These are phyloP conservation scores for Fusarium albidum DNA, from an alignment of 2,329 filamentous ascomycete species.

Conservation along the genomic window DNA sequence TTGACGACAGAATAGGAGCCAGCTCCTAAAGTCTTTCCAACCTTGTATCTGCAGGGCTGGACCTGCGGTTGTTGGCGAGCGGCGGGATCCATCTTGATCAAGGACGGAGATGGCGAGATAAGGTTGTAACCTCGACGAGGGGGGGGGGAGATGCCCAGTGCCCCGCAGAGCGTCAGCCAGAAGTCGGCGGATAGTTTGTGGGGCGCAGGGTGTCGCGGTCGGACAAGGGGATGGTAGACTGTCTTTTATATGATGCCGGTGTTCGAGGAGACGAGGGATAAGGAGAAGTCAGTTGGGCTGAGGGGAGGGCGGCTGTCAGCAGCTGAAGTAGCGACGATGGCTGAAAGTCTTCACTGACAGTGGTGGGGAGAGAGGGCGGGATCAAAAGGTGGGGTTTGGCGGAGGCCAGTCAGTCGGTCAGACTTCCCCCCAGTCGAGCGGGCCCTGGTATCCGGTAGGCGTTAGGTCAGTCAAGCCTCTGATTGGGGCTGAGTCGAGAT, in stretches of 20 bases:
- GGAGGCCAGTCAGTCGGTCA: slow-evolving; percentile 1
- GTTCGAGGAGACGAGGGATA: neutral
- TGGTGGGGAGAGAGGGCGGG: slow-evolving; percentile 24
- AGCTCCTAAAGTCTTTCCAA: slow-evolving; percentile 95
- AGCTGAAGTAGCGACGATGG: slow-evolving; percentile 19
- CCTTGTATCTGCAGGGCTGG: slow-evolving; percentile 97
- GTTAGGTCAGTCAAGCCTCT: no score
- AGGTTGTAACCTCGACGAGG: slow-evolving; percentile 6
- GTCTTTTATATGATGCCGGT: neutral
- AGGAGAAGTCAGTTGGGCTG: neutral
- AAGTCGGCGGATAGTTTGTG: neutral
- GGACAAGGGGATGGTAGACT: neutral
- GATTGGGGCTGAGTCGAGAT: no score
- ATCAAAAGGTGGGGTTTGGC: slow-evolving; percentile 28
- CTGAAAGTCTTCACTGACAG: neutral
- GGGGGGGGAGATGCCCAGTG: slow-evolving; percentile 17
- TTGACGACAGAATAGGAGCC: slow-evolving; percentile 99
- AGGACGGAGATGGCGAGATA: slow-evolving; percentile 10
- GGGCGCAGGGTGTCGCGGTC: neutral
- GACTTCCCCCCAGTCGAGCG: no score
- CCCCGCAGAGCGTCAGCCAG: slow-evolving; percentile 25
- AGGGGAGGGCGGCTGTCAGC: slow-evolving; percentile 19
- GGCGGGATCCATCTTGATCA: slow-evolving; percentile 34
- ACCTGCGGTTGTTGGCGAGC: slow-evolving; percentile 64
- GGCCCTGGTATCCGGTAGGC: no score